phyloP scores from a whole-genome alignment of 176 grass and related monocot species.

The Paspalum vaginatum region DNA sequence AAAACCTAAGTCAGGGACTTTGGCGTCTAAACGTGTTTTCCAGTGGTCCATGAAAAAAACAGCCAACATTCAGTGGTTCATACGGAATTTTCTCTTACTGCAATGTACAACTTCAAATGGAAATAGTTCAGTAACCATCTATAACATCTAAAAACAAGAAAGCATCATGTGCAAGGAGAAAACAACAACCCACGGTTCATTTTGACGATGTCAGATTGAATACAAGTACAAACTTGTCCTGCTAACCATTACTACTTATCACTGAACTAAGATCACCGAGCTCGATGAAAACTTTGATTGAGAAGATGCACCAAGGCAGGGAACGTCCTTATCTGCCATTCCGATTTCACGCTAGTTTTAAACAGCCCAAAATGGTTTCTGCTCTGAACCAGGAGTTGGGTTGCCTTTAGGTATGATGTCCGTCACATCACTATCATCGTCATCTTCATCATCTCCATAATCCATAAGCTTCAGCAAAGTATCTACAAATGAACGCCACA shows the following conservation, averaged over 20 bases:
- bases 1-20: too few relatives aligned
- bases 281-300: neutral
- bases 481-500: constrained; percentile 45
- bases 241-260: neutral
- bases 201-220: neutral
- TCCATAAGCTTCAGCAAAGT: constrained; percentile 87
- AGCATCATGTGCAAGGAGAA: neutral
- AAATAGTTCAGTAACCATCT: neutral
- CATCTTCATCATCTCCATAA: constrained; percentile 84
- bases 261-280: neutral
- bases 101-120: neutral
- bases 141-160: neutral
- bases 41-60: too few relatives aligned
- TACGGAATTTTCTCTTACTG: too few relatives aligned
- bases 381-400: constrained; percentile 32
- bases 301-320: constrained; percentile 22
- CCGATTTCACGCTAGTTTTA: constrained; percentile 25
- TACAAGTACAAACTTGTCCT: neutral
- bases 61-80: too few relatives aligned
- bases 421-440: constrained; percentile 37
- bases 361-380: constrained; percentile 70
- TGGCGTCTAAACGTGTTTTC: too few relatives aligned
- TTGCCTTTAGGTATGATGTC: constrained; percentile 26
- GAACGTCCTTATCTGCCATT: constrained; percentile 6
- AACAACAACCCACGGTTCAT: neutral